phyloP scores from a whole-genome alignment of 2,329 filamentous ascomycete species.

The Fusarium decemcellulare region DNA sequence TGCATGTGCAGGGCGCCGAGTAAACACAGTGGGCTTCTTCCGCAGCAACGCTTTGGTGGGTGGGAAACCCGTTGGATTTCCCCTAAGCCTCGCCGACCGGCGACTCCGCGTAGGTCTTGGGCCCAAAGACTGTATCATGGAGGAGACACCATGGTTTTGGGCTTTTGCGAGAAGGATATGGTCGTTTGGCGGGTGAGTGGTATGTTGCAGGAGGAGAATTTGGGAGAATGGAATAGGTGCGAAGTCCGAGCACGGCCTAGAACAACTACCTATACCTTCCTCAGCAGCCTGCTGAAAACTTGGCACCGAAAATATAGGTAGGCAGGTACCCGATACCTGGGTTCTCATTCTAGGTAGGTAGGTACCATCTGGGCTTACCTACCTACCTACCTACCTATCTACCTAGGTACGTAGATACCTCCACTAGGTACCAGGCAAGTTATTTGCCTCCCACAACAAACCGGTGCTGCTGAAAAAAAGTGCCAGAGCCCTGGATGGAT shows the following conservation, averaged over 20 bases:
- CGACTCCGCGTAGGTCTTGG: conserved; percentile 14
- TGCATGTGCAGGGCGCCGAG: conserved; percentile 17
- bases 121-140: background rate
- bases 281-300: conserved; percentile 1
- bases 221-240: background rate
- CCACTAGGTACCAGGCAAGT: too few relatives aligned
- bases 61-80: conserved; percentile 14
- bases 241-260: conserved; percentile 1
- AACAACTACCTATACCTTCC: too few relatives aligned
- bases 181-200: conserved; percentile 5
- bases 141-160: background rate
- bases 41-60: conserved; percentile 37
- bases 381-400: too few relatives aligned
- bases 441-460: background rate
- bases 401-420: too few relatives aligned
- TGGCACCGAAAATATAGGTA: background rate
- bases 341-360: too few relatives aligned
- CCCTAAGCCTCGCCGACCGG: conserved; percentile 17
- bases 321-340: too few relatives aligned
- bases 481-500: background rate
- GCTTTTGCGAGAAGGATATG: background rate
- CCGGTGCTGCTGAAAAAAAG: conserved; percentile 15
- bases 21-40: conserved; percentile 32
- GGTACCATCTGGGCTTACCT: too few relatives aligned
- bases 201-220: conserved; percentile 20